Base-by-base conservation (phyloP, 371 early-diverging fungal species). In the Mortierella sp. region DNA sequence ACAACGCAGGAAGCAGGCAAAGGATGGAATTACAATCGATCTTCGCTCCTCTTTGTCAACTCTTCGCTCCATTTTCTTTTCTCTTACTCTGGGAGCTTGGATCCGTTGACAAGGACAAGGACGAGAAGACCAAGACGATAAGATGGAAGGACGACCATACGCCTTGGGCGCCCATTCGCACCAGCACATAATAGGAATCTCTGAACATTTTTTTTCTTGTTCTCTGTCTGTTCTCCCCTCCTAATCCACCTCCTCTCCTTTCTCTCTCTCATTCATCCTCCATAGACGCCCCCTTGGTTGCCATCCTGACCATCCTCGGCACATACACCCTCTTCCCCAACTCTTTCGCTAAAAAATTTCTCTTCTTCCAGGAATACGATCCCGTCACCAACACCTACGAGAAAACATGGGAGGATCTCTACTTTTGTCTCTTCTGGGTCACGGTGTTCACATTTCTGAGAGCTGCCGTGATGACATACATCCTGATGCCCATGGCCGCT, bases 401-500 rank as follows among this genome's bases (percentile, higher is more conserved):
- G 69, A 80, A 84, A 72, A 74, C 84, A n/a, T 78, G 73, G 53
- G 87, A 89, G 59, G 95, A 95, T 76, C 37, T 90, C 6, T 94
- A 90, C 77, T 94, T 90, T 79, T 82, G 94, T 19, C 55, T 81
- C 75, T 92, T 92, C 83, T 94, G 93, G 92, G 88, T 92, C 48
- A 76, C 90, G 5, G 89, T 89, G 0, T 94, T 94, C 74, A 94
- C 94, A 8, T 90, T 93, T 51, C 71, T 93, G 51, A 92, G 94
- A 26, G 92, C 91, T 9, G 59, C 85, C 4, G 79, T 89, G 21
- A 94, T 94, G 91, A 86, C 88, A 51, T 89, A 89, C 74, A 26
- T 93, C 4, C 88, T 91, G 40, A 88, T 88, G 78, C 94, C 95
- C 24, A 74, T 93, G 34, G 93, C 90, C 8, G 72, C 82, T 40